Percentiles rank a stretch among this genome's conserved stretches.
phyloP scores from a whole-genome alignment of 768 basidiomycete genomes.

The Agrocybe praecox region DNA sequence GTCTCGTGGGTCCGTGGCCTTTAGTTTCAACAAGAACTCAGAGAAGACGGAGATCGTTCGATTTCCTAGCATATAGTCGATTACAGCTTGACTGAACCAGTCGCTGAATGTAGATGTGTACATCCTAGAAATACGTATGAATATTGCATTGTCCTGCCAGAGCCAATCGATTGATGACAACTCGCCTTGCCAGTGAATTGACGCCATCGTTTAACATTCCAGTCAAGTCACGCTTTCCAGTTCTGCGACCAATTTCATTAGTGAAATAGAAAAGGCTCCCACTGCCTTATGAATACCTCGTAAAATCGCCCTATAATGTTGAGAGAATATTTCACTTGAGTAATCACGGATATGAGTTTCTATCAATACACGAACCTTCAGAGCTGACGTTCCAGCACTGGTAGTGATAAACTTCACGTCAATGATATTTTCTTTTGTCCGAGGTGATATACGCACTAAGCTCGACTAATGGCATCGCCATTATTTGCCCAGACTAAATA shows the following conservation, averaged over 20 bases:
- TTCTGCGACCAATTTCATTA: conserved; percentile 46
- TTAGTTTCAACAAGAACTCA: conserved; percentile 87
- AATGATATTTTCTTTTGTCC: neutral
- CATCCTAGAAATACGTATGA: conserved; percentile 51
- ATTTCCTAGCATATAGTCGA: conserved; percentile 89
- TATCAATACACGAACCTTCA: conserved; percentile 64
- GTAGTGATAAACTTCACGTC: neutral
- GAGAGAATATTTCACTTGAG: conserved; percentile 1
- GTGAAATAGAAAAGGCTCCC: neutral
- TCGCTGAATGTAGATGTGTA: conserved; percentile 90
- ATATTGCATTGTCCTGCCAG: neutral
- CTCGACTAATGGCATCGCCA: conserved; percentile 91
- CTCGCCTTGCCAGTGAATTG: conserved; percentile 84
- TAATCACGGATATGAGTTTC: neutral
- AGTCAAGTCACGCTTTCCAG: conserved; percentile 91
- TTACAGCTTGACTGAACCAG: conserved; percentile 97
- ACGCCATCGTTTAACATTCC: conserved; percentile 96
- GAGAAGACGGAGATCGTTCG: conserved; percentile 88
- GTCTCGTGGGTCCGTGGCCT: conserved; percentile 91
- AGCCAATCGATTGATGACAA: neutral
- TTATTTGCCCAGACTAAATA: conserved; percentile 94
- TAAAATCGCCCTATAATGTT: conserved; percentile 74
- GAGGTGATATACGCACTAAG: conserved; percentile 60
- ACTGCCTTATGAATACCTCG: conserved; percentile 53
- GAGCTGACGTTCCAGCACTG: conserved; percentile 93